phyloP scores from a whole-genome alignment of 2,329 filamentous ascomycete species.

The Ophiostoma sp. region DNA sequence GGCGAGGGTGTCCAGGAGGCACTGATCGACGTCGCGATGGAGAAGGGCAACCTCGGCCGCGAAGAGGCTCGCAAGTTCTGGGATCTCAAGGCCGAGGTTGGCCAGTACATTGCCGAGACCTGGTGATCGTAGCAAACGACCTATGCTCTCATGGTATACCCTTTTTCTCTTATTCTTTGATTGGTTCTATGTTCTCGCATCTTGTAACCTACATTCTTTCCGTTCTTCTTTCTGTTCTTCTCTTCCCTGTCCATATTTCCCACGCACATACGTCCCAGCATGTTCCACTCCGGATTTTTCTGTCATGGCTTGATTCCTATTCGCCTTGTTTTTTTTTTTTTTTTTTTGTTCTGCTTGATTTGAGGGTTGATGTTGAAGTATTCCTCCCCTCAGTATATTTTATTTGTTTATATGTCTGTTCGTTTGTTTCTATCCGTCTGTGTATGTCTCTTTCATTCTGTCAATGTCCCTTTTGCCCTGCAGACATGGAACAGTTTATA shows the following conservation, averaged over 20 bases:
- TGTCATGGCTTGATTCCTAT: neutral
- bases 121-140: constrained; percentile 41
- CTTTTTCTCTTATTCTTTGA: no score
- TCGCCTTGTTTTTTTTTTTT: neutral
- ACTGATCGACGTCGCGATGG: constrained; percentile 83
- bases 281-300: neutral
- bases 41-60: constrained; percentile 77
- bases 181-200: neutral
- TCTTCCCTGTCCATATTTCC: constrained; percentile 6
- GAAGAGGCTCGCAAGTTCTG: constrained; percentile 85
- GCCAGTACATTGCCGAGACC: constrained; percentile 89
- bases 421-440: neutral
- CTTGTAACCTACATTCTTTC: neutral
- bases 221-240: constrained; percentile 8
- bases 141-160: no score
- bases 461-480: neutral
- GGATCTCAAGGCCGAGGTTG: constrained; percentile 82
- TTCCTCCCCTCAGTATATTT: neutral
- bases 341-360: neutral
- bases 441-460: neutral
- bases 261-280: neutral
- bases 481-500: neutral
- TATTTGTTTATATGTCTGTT: neutral
- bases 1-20: constrained; percentile 90
- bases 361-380: neutral